Conservation (phyloP, 139 green algal species). For the Volvox africanus region DNA sequence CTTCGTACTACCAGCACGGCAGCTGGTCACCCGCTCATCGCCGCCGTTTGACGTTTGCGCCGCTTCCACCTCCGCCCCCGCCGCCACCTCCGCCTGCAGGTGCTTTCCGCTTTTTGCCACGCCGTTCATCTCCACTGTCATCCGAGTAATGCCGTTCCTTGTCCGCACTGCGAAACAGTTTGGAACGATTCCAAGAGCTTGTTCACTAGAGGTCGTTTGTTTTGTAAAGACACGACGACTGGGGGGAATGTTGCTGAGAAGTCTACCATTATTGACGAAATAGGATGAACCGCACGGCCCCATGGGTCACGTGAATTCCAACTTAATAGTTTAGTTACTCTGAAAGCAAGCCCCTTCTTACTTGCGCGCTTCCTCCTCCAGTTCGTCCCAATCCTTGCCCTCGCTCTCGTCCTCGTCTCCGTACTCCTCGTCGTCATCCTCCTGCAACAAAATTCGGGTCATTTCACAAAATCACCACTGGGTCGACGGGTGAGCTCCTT, state of each 20-base stretch:
- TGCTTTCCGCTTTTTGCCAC: conserved; percentile 39
- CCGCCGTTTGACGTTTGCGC: background rate
- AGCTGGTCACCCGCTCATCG: background rate
- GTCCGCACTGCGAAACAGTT: conserved; percentile 48
- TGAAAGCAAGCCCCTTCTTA: conserved; percentile 7
- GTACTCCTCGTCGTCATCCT: conserved; percentile 68
- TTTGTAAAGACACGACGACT: background rate
- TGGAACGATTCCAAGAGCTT: background rate
- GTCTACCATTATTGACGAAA: no score
- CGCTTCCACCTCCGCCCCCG: background rate
- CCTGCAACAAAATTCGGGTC: background rate
- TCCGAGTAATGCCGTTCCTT: conserved; percentile 36
- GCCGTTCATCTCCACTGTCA: conserved; percentile 54
- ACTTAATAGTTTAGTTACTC: background rate
- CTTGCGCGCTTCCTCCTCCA: conserved; percentile 86
- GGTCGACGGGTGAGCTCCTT: no score
- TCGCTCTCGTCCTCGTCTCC: conserved; percentile 79
- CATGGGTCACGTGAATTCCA: background rate
- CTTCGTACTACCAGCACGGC: no score
- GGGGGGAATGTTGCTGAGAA: no score
- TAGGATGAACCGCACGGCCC: background rate
- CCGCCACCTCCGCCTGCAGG: background rate
- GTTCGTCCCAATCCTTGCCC: conserved; percentile 88
- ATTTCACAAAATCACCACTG: no score
- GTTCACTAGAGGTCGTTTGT: background rate